Base-by-base conservation (phyloP, 345 rosid species). In the Rhizophora apiculata region DNA sequence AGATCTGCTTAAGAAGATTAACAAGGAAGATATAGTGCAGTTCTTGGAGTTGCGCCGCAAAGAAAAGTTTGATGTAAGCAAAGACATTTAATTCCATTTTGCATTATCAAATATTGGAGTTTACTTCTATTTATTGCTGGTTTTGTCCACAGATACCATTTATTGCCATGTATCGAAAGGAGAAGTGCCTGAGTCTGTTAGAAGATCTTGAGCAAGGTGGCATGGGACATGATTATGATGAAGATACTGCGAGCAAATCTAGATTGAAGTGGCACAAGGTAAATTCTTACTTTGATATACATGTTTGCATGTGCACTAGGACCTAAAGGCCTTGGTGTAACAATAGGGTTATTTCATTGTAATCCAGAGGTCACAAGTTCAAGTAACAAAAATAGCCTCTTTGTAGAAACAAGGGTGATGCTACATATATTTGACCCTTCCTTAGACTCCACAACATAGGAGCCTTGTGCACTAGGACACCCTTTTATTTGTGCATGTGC, bases 91-190 rank as follows among this genome's bases (percentile, higher is more conserved):
- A 39, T 39, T 11, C 4, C 4, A 0, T 9, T 95, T 29, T 84
- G 92, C 84, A 74, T 60, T 64, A 21, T 20, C 21, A 53, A 3
- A 51, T 27, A 67, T 57, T 54, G 43, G 48, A 21, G 30, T 66
- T 24, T 63, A 54, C 63, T 80, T 46, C 57, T 61, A 26, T 76
- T 72, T 31, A 48, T 66, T 63, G 5, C 53, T 73, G 72, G 61
- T 62, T 70, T 82, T 73, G 16, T 43, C 16, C 49, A 43, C 80
- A 95, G 98, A 85, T 90, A 53, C 96, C 99, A 18, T 96, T 92
- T 76, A 86, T 90, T 78, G 89, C 96, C n/a, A 92, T 85, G 94
- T 95, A 96, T 72, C 86, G 98, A 55, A 92, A 84, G 72, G 99
- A 96, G 81, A 90, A 80, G 63, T 90, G 94, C 80, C 79, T 67